A percentile compares a stretch with the other conserved stretches of the same genome.
These are phyloP conservation scores for Celoporthe dispersa DNA, from an alignment of 2,329 filamentous ascomycete genomes.

Conservation along the genomic window DNA sequence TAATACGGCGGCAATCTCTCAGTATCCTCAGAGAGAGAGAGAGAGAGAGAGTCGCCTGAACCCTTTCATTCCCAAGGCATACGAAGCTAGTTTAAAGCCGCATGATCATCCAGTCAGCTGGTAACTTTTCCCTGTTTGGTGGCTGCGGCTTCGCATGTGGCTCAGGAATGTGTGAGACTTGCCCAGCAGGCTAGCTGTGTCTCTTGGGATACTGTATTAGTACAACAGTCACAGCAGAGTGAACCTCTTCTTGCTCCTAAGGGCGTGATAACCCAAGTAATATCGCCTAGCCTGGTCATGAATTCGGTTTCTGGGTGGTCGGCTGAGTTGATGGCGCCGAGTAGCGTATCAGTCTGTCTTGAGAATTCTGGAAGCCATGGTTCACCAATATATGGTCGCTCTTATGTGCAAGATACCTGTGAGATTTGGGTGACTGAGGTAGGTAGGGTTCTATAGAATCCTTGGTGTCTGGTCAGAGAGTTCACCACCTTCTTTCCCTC, in stretches of 20 bases:
- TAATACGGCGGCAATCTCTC: background rate
- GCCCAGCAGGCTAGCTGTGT: background rate
- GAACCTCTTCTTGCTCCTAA: background rate
- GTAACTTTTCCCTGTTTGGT: background rate
- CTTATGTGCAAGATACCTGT: too few relatives aligned
- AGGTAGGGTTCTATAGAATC: too few relatives aligned
- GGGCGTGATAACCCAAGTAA: background rate
- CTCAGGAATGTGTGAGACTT: background rate
- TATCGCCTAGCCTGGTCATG: too few relatives aligned
- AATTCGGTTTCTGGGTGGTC: too few relatives aligned
- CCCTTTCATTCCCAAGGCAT: background rate
- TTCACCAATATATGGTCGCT: too few relatives aligned
- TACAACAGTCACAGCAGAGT: background rate
- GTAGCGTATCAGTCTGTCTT: background rate
- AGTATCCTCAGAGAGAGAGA: background rate
- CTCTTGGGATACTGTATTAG: background rate
- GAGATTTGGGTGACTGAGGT: too few relatives aligned
- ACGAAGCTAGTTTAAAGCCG: conserved; percentile 5
- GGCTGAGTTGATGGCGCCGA: background rate
- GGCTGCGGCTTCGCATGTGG: background rate
- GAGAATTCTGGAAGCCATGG: background rate
- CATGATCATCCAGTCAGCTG: background rate
- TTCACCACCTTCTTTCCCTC: background rate
- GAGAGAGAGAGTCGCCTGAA: background rate
- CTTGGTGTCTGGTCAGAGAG: background rate